Evolutionary conservation across 169 alveolate species (phyloP).

Genomic region (Plasmodium gonderi): DNA sequence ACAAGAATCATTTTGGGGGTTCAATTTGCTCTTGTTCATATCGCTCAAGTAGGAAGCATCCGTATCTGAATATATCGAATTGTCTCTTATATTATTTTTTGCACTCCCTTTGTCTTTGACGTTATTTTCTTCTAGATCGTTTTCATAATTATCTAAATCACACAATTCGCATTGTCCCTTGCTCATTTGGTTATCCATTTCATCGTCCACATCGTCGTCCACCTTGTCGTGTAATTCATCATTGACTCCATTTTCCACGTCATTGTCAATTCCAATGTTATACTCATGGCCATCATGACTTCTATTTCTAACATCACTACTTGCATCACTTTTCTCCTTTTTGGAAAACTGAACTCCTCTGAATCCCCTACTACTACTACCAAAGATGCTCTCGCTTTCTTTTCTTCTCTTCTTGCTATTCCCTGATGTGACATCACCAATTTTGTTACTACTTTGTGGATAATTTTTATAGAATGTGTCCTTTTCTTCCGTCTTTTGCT

Average conservation of each 20-base stretch:
- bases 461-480: neutral
- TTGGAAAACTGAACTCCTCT: too few species aligned
- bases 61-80: neutral
- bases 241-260: neutral
- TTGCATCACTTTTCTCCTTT: neutral
- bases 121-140: neutral
- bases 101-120: neutral
- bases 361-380: neutral
- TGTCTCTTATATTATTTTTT: neutral
- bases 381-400: neutral
- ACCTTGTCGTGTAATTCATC: neutral
- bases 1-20: constrained; percentile 4
- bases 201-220: constrained; percentile 1
- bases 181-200: neutral
- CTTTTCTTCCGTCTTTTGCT: neutral
- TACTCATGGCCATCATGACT: neutral
- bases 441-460: neutral
- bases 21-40: constrained; percentile 2
- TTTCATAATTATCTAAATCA: neutral
- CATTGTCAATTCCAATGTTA: neutral
- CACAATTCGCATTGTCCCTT: neutral
- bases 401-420: neutral
- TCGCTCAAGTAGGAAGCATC: constrained; percentile 32
- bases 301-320: neutral
- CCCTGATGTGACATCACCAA: neutral